These are phyloP conservation scores for Fistulinella cinereoalba DNA, from an alignment of 1,284 basidiomycete genomes.

Conservation along the genomic window DNA sequence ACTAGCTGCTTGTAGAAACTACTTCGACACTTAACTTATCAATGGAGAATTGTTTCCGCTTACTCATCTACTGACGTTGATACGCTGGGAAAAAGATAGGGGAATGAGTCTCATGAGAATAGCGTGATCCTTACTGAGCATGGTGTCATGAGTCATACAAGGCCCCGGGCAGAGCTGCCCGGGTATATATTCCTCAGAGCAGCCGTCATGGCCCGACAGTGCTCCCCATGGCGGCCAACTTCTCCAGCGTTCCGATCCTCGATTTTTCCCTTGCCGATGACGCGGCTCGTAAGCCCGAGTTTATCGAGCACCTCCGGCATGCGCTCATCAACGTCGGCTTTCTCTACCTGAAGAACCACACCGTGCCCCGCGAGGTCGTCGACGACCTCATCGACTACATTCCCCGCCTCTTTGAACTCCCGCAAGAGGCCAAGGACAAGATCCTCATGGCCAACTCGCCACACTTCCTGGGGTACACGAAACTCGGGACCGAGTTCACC, in stretches of 20 bases:
- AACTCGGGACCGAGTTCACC: conserved; percentile 38
- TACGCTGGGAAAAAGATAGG: conserved; percentile 1
- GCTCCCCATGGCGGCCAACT: conserved; percentile 29
- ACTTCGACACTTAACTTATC: too few relatives aligned
- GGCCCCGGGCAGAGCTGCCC: conserved; percentile 8
- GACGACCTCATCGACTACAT: conserved; percentile 32
- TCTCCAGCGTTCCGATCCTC: conserved; percentile 33
- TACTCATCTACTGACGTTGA: too few relatives aligned
- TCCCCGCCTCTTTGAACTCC: conserved; percentile 38
- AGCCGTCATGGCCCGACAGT: background rate
- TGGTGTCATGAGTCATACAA: conserved; percentile 9
- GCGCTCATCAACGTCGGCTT: conserved; percentile 56
- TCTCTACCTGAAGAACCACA: conserved; percentile 48
- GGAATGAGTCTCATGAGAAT: conserved; percentile 6
- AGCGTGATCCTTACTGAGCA: conserved; percentile 18
- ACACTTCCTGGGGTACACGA: conserved; percentile 41
- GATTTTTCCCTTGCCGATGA: conserved; percentile 29
- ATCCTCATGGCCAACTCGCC: conserved; percentile 40
- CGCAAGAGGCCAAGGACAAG: conserved; percentile 35
- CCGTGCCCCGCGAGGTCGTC: conserved; percentile 35
- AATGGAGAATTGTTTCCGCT: too few relatives aligned
- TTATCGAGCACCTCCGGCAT: conserved; percentile 47
- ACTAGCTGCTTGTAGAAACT: too few relatives aligned
- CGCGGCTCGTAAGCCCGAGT: conserved; percentile 33
- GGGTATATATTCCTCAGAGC: conserved; percentile 1